Conservation (phyloP, 805 yeast species). For the Lachancea waltii region DNA sequence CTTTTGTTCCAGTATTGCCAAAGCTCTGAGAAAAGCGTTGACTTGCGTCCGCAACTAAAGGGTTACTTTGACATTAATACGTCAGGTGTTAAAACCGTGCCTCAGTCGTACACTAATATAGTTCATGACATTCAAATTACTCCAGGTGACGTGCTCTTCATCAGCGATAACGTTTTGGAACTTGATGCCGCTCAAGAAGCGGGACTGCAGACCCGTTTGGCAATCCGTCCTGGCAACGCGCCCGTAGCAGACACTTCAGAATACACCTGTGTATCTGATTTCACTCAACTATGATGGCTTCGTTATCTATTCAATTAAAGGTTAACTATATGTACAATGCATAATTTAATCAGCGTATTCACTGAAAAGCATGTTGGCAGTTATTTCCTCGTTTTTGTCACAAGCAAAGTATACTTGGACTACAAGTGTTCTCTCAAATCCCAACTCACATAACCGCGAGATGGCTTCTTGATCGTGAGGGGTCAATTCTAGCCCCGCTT, state of each 20-base stretch:
- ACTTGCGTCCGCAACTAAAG: conserved; percentile 46
- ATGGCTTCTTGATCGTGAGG: conserved; percentile 88
- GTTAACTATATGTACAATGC: conserved; percentile 3
- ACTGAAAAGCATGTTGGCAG: conserved; percentile 84
- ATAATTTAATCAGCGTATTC: conserved; percentile 38
- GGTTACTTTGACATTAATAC: conserved; percentile 85
- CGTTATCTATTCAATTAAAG: too few relatives aligned
- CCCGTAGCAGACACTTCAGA: conserved; percentile 37
- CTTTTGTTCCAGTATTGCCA: conserved; percentile 62
- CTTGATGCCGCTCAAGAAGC: conserved; percentile 66
- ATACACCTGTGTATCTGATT: conserved; percentile 11
- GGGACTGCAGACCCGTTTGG: conserved; percentile 54
- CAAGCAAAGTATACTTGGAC: conserved; percentile 96
- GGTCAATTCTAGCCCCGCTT: conserved; percentile 50
- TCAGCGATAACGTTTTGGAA: conserved; percentile 77
- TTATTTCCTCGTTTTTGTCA: conserved; percentile 93
- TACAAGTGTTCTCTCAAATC: conserved; percentile 82
- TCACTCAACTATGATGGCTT: conserved; percentile 19
- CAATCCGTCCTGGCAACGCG: conserved; percentile 71
- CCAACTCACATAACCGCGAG: conserved; percentile 80
- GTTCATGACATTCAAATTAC: conserved; percentile 33
- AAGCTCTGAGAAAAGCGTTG: conserved; percentile 32
- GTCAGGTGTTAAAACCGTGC: conserved; percentile 63
- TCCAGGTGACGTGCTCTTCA: conserved; percentile 44
- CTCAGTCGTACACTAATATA: conserved; percentile 54